Base-by-base conservation (phyloP, 306 rosid genomes). In the Sindora glabra region DNA sequence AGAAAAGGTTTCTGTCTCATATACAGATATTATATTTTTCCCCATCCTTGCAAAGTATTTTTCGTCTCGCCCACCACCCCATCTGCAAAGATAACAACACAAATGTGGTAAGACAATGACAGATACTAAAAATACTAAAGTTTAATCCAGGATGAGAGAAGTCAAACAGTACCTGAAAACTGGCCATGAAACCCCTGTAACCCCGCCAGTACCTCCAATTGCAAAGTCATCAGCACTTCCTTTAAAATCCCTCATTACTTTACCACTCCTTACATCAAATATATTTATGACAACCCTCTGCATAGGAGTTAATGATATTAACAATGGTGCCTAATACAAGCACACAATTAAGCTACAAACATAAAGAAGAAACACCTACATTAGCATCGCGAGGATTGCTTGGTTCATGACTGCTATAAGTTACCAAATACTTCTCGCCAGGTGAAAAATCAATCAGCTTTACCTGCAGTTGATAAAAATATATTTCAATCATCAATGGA, bases 21-120 rank as follows among this genome's bases (percentile, higher is more conserved):
- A 91, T 13, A 91, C 86, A 16, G 91, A 91, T 5, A 91, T 74
- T 9, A 86, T 27, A 42, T 39, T 81, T 69, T 91, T 91, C 5
- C 97, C 96, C 67, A 87, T 73, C 65, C 97, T 79, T n/a, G 96
- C 96, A 77, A 91, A 91, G 63, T 85, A 91, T 54, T 74, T 87
- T 15, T 91, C 97, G 12, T 83, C 90, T 51, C 65, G 81, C 49
- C 87, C 96, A 29, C 94, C 94, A 36, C 81, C 81, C 97, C 97
- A 91, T 70, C 97, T 91, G 83, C 27, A 65, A 68, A 65, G 34
- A 74, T 16, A 70, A 36, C 10, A 39, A 33, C 19, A 17, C 16
- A 16, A 56, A 52, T 38, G 14, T 15, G 51, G 30, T 46, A 36
- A 39, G 34, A 13, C n/a, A 23, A 26, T 9, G 14, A 13, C 26